Base-by-base conservation (phyloP, 805 yeast species). In the Myxozyma udenii region DNA sequence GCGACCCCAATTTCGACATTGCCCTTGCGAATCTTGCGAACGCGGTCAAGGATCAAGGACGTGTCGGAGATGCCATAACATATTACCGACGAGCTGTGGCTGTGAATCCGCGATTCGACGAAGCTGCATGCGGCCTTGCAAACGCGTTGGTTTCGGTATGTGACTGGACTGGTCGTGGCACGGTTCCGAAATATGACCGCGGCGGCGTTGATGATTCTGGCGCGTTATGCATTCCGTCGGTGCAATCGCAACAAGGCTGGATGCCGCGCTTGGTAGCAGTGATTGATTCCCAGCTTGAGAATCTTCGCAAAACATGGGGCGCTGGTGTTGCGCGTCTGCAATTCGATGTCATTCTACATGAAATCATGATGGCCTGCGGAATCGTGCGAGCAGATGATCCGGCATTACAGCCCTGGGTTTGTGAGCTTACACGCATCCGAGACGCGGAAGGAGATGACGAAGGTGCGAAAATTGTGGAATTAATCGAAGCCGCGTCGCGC, bases 1-100 rank as follows among this genome's bases (percentile, higher is more conserved):
- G 60, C 39, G 67, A 67, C 38, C 60, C 67, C 3, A 52, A 56
- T 33, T 66, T 66, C 36, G 61, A 59, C 42, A 65, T 66, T 32
- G 70, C 70, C 14, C 57, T 66, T 6, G 63, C 67, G 16, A 66
- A 66, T 39, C 59, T 67, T 4, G 70, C 69, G n/a, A 58, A 63
- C 14, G 64, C 68, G 4, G 56, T 66, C 24, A 65, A 62, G 47
- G 70, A 66, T 48, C 63, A 58, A 40, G 68, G 69, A 6, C 51
- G 63, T 6, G 50, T 62, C n/a, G 65, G 54, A 18, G 58, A 56
- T 25, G 70, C 70, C 3, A 65, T 62, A n/a, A 44, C 44, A 9
- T 67, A 61, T 40, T 67, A 64, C 50, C 36, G 57, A 3, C 53
- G 65, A 12, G 70, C 70, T 1, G 66, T 66, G 3, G 53, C 56